A percentile compares a stretch with the other conserved stretches of the same genome.
Evolutionary conservation across 345 rosid genomes (phyloP).

Genomic region (Mercurialis annua): DNA sequence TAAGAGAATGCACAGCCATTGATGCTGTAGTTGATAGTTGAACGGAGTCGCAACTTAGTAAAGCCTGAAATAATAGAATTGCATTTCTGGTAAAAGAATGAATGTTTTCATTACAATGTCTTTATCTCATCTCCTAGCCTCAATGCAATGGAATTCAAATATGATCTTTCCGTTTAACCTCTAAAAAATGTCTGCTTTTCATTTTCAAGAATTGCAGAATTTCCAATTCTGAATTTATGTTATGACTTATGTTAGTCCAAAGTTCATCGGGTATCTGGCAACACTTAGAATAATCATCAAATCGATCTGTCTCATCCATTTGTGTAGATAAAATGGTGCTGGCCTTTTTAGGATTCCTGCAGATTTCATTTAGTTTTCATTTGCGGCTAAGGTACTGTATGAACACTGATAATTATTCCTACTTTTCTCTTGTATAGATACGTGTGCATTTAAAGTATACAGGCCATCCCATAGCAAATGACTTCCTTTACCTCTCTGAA

Average conservation of each 20-base stretch:
- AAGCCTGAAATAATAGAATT: neutral
- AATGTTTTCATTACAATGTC: too few species aligned
- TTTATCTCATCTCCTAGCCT: too few species aligned
- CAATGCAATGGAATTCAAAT: too few species aligned
- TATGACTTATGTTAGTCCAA: too few species aligned
- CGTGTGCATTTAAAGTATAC: constrained; percentile 78
- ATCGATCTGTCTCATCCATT: neutral
- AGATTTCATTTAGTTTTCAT: neutral
- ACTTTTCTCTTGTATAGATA: constrained; percentile 47
- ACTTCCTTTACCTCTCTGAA: constrained; percentile 64
- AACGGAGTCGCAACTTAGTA: neutral
- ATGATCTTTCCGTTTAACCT: too few species aligned
- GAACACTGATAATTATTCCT: neutral
- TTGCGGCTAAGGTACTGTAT: neutral
- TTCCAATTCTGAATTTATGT: too few species aligned
- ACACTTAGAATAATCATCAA: neutral
- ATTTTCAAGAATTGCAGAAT: too few species aligned
- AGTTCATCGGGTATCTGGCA: too few species aligned
- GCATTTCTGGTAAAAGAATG: too few species aligned
- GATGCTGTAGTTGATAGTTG: neutral
- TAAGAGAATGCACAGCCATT: constrained; percentile 21
- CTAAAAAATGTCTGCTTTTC: too few species aligned
- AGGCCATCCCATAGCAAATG: constrained; percentile 94
- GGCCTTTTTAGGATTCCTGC: too few species aligned
- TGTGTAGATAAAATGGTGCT: neutral